phyloP scores from a whole-genome alignment of 108 stramenopile species.

The Cylindrotheca fusiformis region DNA sequence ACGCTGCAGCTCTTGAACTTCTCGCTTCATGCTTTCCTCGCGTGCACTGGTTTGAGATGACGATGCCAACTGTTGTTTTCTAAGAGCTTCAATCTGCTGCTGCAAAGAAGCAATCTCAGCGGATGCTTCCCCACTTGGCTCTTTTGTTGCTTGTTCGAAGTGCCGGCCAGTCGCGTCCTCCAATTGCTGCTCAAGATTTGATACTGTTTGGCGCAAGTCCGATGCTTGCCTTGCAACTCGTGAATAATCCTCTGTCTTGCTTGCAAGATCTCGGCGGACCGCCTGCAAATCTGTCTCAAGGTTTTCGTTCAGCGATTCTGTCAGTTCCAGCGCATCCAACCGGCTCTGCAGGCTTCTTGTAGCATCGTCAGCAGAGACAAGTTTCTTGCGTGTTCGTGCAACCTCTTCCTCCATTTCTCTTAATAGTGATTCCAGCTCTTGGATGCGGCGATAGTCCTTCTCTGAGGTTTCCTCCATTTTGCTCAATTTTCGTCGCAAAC shows the following conservation, averaged over 20 bases:
- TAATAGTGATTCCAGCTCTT: constrained; percentile 15
- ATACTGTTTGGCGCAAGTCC: constrained; percentile 1
- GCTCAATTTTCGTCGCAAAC: constrained; percentile 8
- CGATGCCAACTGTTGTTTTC: constrained; percentile 6
- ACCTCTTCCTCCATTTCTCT: constrained; percentile 12
- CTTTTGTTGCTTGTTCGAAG: constrained; percentile 5
- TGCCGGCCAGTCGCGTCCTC: neutral
- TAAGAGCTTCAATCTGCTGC: constrained; percentile 22
- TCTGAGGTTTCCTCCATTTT: constrained; percentile 15
- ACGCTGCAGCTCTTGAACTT: constrained; percentile 27
- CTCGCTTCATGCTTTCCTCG: constrained; percentile 13
- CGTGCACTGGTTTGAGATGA: constrained; percentile 14
- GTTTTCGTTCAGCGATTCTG: neutral
- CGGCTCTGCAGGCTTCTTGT: neutral
- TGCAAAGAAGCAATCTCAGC: constrained; percentile 15
- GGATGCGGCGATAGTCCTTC: constrained; percentile 1
- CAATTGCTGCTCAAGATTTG: constrained; percentile 10
- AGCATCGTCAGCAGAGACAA: neutral
- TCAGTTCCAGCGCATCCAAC: neutral
- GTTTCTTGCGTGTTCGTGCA: neutral
- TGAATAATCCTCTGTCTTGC: constrained; percentile 2
- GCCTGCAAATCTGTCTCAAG: neutral
- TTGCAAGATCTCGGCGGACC: constrained; percentile 3
- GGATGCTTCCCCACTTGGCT: constrained; percentile 17
- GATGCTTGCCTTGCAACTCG: neutral